Base-by-base conservation (phyloP, 2,329 filamentous ascomycete species). In the Fusarium mundagurra region DNA sequence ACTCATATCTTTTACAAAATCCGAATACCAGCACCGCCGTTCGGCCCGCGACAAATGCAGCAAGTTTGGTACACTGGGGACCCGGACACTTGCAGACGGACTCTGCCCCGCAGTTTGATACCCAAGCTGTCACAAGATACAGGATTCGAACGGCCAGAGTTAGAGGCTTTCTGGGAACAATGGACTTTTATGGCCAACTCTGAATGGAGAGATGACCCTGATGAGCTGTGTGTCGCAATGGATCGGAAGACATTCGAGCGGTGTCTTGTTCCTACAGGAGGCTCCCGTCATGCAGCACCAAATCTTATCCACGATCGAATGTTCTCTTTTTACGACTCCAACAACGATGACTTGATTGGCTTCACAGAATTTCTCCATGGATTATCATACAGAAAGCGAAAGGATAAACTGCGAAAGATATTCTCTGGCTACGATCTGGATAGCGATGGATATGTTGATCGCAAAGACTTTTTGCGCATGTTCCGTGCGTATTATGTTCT, bases 1-100 rank as follows among this genome's bases (percentile, higher is more conserved):
- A 98, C 95, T 4, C 96, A 99, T 82, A 90, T 98, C 51, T 98
- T 99, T 83, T 97, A 97, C 87, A 98, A 98, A 82, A 93, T 99
- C 79, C 92, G 92, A 63, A 92, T 98, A 17, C 96, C 96, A 3
- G 93, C 95, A 2, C 94, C 95, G 1, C 93, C 94, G 36, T 91
- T 98, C 64, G 93, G 93, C 7, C 92, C 93, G 5, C 90, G 94
- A 59, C 92, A 96, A 81, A 93, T 92, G 79, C 92, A 94, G 77
- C 92, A 93, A 12, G 90, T 95, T 4, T 96, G 93, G 91, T 98
- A 98, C 81, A 93, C 95, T 3, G 95, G 95, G 48, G 94, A 97
- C 78, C 94, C 95, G 16, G 90, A 93, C 71, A 90, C 89, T 73
- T 90, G 93, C 77, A 87, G 90, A 24, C 88, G 90, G 27, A 90